Evolutionary conservation across 768 basidiomycete species (phyloP).

Genomic region (Austroboletus festivus): DNA sequence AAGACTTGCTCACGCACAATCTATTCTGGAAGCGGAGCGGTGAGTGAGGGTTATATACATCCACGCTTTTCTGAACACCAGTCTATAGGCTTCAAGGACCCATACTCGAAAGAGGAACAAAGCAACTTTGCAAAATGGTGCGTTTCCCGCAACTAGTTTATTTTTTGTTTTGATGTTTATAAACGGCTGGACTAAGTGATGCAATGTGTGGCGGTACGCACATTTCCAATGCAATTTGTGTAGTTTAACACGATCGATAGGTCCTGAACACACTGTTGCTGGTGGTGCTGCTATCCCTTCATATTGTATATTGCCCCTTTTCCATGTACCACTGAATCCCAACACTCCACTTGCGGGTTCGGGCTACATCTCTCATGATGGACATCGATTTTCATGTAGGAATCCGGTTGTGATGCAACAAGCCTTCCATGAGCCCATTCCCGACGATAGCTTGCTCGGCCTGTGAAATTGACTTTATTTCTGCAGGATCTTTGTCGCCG

Average conservation of each 20-base stretch:
- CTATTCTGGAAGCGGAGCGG: constrained; percentile 60
- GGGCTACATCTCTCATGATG: constrained; percentile 54
- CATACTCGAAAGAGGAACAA: constrained; percentile 57
- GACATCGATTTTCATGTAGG: constrained; percentile 51
- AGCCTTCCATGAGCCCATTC: constrained; percentile 53
- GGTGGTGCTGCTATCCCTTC: constrained; percentile 44
- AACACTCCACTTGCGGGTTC: constrained; percentile 26
- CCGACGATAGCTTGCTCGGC: too few relatives aligned
- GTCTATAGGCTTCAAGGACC: constrained; percentile 55
- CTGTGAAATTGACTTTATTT: background rate
- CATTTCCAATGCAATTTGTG: background rate
- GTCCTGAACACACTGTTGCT: constrained; percentile 46
- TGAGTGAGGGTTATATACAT: constrained; percentile 20
- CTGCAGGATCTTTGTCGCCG: constrained; percentile 52
- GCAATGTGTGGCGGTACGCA: constrained; percentile 47
- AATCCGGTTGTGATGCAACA: constrained; percentile 52
- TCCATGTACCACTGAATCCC: constrained; percentile 41
- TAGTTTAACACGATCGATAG: constrained; percentile 27
- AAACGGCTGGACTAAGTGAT: constrained; percentile 34
- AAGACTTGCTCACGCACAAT: constrained; percentile 53
- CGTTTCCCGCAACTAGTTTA: constrained; percentile 8
- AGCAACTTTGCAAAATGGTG: constrained; percentile 53
- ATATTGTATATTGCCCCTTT: constrained; percentile 51
- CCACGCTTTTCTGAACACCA: too few relatives aligned
- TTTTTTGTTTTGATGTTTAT: background rate